A percentile compares a stretch with the other conserved stretches of the same genome.
Conservation (phyloP, 2,329 filamentous ascomycete genomes). For the Clonostachys rosea region DNA sequence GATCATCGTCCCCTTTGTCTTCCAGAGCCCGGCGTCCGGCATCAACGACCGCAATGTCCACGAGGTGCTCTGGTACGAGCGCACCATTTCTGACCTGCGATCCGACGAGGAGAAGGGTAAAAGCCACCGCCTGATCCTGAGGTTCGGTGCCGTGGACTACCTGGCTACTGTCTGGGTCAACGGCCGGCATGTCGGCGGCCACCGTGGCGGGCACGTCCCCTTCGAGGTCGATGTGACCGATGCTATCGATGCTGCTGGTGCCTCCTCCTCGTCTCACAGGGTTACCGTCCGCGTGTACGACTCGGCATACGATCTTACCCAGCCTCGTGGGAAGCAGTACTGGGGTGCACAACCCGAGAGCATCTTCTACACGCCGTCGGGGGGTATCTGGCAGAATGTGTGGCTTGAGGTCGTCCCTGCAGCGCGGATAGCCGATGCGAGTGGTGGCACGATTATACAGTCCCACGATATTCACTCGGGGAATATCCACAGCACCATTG, state of each 20-base stretch:
- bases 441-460: slow-evolving; percentile 51
- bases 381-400: slow-evolving; percentile 54
- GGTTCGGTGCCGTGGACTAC: slow-evolving; percentile 61
- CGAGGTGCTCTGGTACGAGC: slow-evolving; percentile 65
- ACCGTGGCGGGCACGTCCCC: slow-evolving; percentile 56
- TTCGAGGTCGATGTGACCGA: slow-evolving; percentile 55
- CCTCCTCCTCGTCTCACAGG: slow-evolving; percentile 15
- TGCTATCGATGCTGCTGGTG: slow-evolving; percentile 20
- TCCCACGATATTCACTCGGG: slow-evolving; percentile 49
- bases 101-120: slow-evolving; percentile 28
- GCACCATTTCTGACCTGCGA: slow-evolving; percentile 43
- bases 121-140: slow-evolving; percentile 38
- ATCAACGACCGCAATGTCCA: slow-evolving; percentile 58
- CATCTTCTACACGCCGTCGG: slow-evolving; percentile 54
- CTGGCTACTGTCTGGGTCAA: slow-evolving; percentile 53
- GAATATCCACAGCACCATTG: slow-evolving; percentile 42
- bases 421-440: slow-evolving; percentile 47
- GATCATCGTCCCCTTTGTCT: slow-evolving; percentile 62
- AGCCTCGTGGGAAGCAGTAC: slow-evolving; percentile 65
- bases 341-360: slow-evolving; percentile 57
- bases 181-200: slow-evolving; percentile 45
- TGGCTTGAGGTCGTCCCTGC: slow-evolving; percentile 52
- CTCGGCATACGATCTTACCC: slow-evolving; percentile 58
- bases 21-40: slow-evolving; percentile 59
- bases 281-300: slow-evolving; percentile 57